Evolutionary conservation across 345 rosid genomes (phyloP).

Genomic region (Orychophragmus violaceus): DNA sequence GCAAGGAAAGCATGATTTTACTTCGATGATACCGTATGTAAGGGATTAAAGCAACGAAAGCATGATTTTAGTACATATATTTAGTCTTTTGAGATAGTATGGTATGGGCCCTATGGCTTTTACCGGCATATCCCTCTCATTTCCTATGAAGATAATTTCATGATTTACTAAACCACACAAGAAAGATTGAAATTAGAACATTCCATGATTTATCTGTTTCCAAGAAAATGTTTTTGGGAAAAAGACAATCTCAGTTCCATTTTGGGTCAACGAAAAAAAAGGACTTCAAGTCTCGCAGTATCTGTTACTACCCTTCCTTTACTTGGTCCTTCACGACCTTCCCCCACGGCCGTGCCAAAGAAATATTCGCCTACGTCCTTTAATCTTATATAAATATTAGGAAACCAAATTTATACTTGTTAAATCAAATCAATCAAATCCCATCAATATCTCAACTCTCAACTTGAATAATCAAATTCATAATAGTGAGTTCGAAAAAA

Average conservation of each 20-base stretch:
- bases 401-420: neutral
- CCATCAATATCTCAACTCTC: neutral
- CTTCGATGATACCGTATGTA: no score
- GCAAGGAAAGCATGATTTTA: no score
- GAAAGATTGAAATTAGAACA: no score
- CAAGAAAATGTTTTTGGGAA: no score
- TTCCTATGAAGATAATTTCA: no score
- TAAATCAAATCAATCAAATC: neutral
- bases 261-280: neutral
- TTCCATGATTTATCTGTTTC: neutral
- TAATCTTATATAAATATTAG: neutral
- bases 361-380: neutral
- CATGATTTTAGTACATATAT: no score
- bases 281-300: neutral
- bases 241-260: no score
- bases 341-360: neutral
- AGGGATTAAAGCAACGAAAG: no score
- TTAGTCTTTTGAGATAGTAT: no score
- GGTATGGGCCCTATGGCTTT: no score
- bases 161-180: no score
- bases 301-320: neutral
- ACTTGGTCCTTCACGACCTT: neutral
- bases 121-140: no score
- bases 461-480: neutral
- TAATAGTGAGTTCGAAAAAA: neutral